phyloP scores from a whole-genome alignment of 2,329 filamentous ascomycete species.

The Botrytis galanthina region DNA sequence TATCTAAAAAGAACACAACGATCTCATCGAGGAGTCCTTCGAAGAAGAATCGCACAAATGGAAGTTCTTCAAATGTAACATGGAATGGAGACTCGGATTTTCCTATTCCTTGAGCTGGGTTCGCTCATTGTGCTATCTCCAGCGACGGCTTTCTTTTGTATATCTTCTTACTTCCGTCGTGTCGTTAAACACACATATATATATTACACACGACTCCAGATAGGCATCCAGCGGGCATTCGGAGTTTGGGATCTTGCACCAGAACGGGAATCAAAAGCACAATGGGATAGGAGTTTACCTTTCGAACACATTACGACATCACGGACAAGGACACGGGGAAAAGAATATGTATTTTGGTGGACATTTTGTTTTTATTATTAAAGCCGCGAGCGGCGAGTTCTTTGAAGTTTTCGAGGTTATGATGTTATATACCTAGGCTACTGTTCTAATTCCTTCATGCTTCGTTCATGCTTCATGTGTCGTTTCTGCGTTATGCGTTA shows the following conservation, averaged over 20 bases:
- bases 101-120: neutral
- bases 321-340: neutral
- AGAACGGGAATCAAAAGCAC: neutral
- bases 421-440: neutral
- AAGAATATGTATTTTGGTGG: neutral
- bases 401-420: neutral
- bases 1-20: neutral
- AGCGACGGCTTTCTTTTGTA: neutral
- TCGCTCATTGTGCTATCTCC: neutral
- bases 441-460: neutral
- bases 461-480: neutral
- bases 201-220: neutral
- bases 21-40: neutral
- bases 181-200: neutral
- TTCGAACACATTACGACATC: neutral
- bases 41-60: neutral
- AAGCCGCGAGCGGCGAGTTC: neutral
- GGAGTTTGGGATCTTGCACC: neutral
- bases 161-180: neutral
- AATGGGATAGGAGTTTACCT: neutral
- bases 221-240: neutral
- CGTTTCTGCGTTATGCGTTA: neutral
- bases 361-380: slow-evolving; percentile 4
- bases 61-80: neutral
- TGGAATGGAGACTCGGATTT: neutral